Conservation (phyloP, 805 yeast species). For the Lipomyces sp. region DNA sequence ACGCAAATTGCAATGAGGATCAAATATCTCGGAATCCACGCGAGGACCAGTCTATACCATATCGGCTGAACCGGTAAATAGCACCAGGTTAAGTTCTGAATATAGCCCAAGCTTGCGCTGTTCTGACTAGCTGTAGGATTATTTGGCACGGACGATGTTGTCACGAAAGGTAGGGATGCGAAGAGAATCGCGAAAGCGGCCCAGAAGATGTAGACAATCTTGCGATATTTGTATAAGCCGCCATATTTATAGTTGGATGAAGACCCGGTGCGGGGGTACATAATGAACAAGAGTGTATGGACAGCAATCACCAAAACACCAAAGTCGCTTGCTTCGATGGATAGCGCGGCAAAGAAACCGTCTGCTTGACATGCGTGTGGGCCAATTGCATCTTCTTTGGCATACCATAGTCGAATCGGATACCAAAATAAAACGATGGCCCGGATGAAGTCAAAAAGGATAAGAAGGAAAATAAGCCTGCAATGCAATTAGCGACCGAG, state of each 20-base stretch:
- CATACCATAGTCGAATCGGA: conserved; percentile 50
- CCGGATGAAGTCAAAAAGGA: conserved; percentile 76
- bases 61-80: conserved; percentile 72
- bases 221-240: conserved; percentile 67
- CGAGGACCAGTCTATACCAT: conserved; percentile 73
- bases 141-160: conserved; percentile 9
- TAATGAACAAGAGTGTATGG: conserved; percentile 76
- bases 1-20: conserved; percentile 65
- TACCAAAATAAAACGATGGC: conserved; percentile 70
- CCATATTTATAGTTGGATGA: conserved; percentile 32
- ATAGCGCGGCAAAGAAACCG: conserved; percentile 34
- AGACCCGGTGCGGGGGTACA: conserved; percentile 42
- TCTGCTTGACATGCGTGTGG: conserved; percentile 33
- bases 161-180: conserved; percentile 74
- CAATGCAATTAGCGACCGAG: conserved; percentile 51
- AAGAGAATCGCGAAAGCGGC: conserved; percentile 66
- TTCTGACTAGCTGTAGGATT: conserved; percentile 34
- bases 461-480: conserved; percentile 66
- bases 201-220: conserved; percentile 61
- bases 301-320: conserved; percentile 82
- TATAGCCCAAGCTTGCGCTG: conserved; percentile 54
- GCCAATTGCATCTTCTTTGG: conserved; percentile 32
- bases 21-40: conserved; percentile 82
- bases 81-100: conserved; percentile 73
- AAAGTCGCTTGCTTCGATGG: conserved; percentile 64